Evolutionary conservation across 2,329 filamentous ascomycete genomes (phyloP).

Genomic region (Botrytis squamosa): DNA sequence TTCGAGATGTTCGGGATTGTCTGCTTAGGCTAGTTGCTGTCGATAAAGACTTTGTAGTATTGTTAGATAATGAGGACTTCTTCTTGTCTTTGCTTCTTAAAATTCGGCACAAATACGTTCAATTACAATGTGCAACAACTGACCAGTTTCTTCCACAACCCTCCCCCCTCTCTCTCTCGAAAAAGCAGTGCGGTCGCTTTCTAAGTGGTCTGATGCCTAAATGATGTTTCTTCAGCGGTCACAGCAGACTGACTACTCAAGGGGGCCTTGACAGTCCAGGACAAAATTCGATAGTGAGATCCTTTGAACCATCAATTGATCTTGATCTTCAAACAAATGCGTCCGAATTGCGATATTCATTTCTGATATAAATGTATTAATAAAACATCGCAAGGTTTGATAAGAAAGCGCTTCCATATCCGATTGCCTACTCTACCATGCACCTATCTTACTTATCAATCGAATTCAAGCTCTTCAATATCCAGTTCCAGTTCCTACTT

Average conservation of each 20-base stretch:
- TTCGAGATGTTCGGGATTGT: background rate
- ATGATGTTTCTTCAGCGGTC: background rate
- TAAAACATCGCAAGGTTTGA: background rate
- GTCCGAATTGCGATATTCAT: background rate
- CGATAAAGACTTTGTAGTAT: background rate
- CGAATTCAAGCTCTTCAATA: no score
- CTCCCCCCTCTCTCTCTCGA: no score
- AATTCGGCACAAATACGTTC: background rate
- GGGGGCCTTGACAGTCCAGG: background rate
- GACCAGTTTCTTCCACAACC: background rate
- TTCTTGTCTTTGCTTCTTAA: background rate
- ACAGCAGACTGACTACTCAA: background rate
- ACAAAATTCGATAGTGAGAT: background rate
- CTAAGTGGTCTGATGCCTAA: background rate
- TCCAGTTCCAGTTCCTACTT: no score
- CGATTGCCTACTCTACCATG: background rate
- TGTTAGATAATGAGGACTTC: background rate
- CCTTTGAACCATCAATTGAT: background rate
- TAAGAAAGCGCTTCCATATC: background rate
- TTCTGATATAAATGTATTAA: background rate
- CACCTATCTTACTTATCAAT: no score
- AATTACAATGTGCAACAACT: background rate
- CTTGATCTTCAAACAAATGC: background rate
- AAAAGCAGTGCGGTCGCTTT: background rate
- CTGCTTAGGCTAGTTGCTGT: background rate